phyloP scores from a whole-genome alignment of 768 basidiomycete genomes.

The Macrolepiota albuminosa region DNA sequence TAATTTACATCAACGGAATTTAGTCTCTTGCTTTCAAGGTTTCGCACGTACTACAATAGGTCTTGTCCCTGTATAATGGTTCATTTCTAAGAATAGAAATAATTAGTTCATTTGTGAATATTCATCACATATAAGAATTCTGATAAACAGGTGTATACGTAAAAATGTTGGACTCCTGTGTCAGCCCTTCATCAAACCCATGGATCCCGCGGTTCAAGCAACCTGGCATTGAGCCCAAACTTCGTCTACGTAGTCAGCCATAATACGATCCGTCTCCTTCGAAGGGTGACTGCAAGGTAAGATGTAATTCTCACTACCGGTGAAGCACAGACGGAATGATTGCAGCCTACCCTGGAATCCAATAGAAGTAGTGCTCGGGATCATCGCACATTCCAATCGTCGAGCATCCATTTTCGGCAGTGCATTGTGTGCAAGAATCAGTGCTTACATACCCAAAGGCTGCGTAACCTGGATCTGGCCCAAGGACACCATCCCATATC shows the following conservation, averaged over 20 bases:
- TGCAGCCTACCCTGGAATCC: conserved; percentile 40
- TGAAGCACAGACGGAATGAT: background rate
- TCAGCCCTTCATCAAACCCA: background rate
- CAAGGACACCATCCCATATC: conserved; percentile 47
- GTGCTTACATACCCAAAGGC: conserved; percentile 46
- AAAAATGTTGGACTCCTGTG: background rate
- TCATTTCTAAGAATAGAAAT: background rate
- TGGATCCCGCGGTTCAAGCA: background rate
- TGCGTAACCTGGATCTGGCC: conserved; percentile 34
- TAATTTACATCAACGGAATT: background rate
- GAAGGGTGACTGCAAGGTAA: conserved; percentile 39
- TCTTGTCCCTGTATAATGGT: background rate
- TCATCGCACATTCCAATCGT: conserved; percentile 31
- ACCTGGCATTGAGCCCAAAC: conserved; percentile 30
- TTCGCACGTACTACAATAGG: background rate
- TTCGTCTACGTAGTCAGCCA: conserved; percentile 46
- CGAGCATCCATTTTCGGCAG: conserved; percentile 26
- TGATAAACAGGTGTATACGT: background rate
- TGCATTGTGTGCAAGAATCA: conserved; percentile 27
- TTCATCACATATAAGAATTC: background rate
- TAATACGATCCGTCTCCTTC: conserved; percentile 42
- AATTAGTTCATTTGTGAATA: background rate
- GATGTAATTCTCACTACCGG: background rate
- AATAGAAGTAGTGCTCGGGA: conserved; percentile 48
- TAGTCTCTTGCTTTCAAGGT: background rate